Conservation (phyloP, 2,329 filamentous ascomycete species). For the Whalleya microplaca region DNA sequence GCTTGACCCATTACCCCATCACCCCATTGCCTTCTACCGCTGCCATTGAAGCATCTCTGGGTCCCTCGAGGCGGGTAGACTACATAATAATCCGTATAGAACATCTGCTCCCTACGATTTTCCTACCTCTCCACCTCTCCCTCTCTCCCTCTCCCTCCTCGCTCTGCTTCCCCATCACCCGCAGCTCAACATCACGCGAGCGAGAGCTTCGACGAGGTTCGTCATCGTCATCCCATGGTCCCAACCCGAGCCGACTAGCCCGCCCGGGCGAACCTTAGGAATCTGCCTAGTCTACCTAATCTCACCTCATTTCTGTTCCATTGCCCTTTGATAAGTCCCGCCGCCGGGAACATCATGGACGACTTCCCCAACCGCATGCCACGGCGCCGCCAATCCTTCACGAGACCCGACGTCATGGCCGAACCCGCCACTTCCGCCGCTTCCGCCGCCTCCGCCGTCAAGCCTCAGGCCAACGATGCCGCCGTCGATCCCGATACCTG, state of each 20-base stretch:
- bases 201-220: neutral
- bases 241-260: neutral
- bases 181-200: neutral
- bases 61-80: too few species aligned
- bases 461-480: constrained; percentile 13
- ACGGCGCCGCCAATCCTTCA: constrained; percentile 17
- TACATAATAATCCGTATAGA: too few species aligned
- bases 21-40: too few species aligned
- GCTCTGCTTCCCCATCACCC: neutral
- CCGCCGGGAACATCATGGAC: constrained; percentile 14
- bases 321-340: neutral
- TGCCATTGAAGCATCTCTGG: too few species aligned
- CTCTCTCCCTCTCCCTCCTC: neutral
- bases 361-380: constrained; percentile 25
- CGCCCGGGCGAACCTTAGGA: constrained; percentile 4
- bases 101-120: too few species aligned
- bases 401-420: constrained; percentile 22
- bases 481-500: constrained; percentile 69
- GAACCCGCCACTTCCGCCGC: constrained; percentile 7
- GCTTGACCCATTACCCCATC: too few species aligned
- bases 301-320: neutral
- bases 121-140: too few species aligned
- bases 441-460: too few species aligned
- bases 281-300: neutral
- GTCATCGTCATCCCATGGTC: constrained; percentile 2